phyloP scores from a whole-genome alignment of 768 basidiomycete genomes.

The Gloeophyllum trabeum region DNA sequence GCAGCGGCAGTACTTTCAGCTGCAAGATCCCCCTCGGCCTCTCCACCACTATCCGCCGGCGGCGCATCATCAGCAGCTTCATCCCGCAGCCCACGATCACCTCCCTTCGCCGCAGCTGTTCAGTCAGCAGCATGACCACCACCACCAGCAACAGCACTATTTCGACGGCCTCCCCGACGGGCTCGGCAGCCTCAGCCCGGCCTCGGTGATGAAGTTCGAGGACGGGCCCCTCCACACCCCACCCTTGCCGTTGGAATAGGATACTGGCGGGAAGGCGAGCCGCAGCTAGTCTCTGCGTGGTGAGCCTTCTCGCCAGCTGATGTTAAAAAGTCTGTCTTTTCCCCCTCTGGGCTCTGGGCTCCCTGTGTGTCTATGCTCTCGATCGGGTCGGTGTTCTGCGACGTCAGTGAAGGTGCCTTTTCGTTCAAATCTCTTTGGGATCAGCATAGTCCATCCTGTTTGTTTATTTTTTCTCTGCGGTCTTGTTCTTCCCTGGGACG shows the following conservation, averaged over 20 bases:
- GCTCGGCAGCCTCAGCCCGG: not conserved
- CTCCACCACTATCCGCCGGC: not conserved
- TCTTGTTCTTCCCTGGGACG: not conserved
- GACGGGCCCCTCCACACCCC: not conserved
- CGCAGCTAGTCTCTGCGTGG: not conserved
- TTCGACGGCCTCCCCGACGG: not conserved
- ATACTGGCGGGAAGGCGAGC: not conserved
- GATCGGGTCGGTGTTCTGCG: too few relatives aligned
- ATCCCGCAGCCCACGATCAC: not conserved
- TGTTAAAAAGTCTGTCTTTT: too few relatives aligned
- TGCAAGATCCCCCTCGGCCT: not conserved
- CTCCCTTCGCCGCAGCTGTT: not conserved
- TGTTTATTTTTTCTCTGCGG: not conserved
- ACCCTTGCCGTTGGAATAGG: not conserved
- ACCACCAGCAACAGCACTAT: not conserved
- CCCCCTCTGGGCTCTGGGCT: too few relatives aligned
- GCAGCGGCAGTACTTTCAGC: not conserved
- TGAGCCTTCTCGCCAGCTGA: not conserved
- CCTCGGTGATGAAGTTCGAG: not conserved
- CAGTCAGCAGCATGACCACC: not conserved
- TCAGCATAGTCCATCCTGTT: not conserved
- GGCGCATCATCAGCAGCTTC: not conserved
- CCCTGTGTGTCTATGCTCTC: not conserved
- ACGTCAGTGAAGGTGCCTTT: too few relatives aligned
- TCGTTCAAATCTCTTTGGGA: too few relatives aligned